Conservation (phyloP, 176 grass and related monocot species). For the Raddia guianensis region DNA sequence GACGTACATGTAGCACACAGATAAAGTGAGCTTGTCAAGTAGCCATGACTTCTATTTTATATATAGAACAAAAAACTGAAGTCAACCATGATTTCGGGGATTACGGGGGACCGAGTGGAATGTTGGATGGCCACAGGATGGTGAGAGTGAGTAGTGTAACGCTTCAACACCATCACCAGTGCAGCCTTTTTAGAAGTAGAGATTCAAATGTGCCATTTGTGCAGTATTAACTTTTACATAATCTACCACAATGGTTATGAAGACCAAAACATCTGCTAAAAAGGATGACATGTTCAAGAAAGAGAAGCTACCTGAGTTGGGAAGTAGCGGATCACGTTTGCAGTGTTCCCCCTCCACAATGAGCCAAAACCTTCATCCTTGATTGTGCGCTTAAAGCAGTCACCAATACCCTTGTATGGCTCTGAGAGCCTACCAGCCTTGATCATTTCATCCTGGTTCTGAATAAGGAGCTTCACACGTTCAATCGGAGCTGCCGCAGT, state of each 20-base stretch:
- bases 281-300: not conserved
- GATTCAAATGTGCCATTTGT: no score
- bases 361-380: conserved; percentile 75
- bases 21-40: no score
- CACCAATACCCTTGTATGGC: conserved; percentile 93
- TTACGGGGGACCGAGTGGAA: no score
- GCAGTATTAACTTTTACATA: not conserved
- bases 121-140: no score
- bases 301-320: conserved; percentile 68
- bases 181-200: no score
- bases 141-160: no score
- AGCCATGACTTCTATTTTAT: no score
- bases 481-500: conserved; percentile 95
- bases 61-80: no score
- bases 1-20: no score
- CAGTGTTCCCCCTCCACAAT: conserved; percentile 90
- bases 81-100: no score
- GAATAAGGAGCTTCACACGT: conserved; percentile 90
- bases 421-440: conserved; percentile 83
- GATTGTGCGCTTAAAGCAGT: conserved; percentile 84
- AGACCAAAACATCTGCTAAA: not conserved
- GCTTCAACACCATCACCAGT: no score
- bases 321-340: conserved; percentile 95
- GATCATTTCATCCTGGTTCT: conserved; percentile 99
- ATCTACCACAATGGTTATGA: not conserved